Evolutionary conservation across 129 eudicot genomes (phyloP).

Genomic region (Centrapalus pauciflorus): DNA sequence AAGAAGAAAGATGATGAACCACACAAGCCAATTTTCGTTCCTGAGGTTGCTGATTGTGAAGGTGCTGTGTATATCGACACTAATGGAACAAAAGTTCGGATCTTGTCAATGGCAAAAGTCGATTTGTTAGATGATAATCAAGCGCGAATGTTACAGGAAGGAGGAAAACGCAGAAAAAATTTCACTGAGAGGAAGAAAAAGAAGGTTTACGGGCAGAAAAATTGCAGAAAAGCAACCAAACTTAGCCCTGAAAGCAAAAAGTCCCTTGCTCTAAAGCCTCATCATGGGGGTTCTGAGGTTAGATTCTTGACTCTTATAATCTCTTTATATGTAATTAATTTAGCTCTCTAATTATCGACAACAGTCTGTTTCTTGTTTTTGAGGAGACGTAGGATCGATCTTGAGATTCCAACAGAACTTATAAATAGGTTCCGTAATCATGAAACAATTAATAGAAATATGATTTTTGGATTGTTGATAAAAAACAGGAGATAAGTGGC

Average conservation of each 20-base stretch:
- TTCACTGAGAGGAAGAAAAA: neutral
- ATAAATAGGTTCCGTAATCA: no score
- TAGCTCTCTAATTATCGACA: neutral
- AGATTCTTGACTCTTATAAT: conserved; percentile 3
- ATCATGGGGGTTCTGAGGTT: neutral
- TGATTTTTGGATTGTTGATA: neutral
- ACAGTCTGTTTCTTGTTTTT: neutral
- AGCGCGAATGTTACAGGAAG: conserved; percentile 32
- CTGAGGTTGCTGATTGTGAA: conserved; percentile 42
- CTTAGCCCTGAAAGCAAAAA: neutral
- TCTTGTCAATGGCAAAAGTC: conserved; percentile 43
- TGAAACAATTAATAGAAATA: neutral
- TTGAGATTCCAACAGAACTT: neutral
- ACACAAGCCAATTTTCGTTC: conserved; percentile 8
- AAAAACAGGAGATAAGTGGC: conserved; percentile 28
- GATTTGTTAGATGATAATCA: conserved; percentile 8
- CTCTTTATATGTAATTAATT: neutral
- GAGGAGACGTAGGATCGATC: neutral
- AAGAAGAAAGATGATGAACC: conserved; percentile 15
- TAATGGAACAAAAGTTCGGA: conserved; percentile 75
- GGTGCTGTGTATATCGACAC: conserved; percentile 77
- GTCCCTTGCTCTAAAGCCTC: neutral
- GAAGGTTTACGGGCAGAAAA: neutral
- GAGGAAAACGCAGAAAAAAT: conserved; percentile 20
- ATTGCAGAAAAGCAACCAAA: neutral